Evolutionary conservation across 108 stramenopile species (phyloP).

Genomic region (Pseudonitzschia delicatissima): DNA sequence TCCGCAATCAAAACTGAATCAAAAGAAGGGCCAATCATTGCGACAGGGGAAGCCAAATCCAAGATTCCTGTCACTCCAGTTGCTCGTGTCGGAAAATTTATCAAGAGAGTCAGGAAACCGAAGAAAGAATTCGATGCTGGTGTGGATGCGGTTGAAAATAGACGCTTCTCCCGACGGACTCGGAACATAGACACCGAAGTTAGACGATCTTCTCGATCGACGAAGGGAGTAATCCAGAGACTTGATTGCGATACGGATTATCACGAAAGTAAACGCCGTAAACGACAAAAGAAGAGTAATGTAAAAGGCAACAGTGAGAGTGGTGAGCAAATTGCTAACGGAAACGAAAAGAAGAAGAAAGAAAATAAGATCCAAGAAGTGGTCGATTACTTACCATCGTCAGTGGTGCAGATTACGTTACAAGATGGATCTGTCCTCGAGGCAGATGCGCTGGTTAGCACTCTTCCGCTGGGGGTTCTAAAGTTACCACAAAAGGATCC

Average conservation of each 20-base stretch:
- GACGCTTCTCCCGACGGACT: slow-evolving; percentile 23
- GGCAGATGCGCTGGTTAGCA: slow-evolving; percentile 80
- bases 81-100: neutral
- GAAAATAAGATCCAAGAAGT: neutral
- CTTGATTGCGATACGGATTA: slow-evolving; percentile 23
- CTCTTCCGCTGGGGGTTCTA: slow-evolving; percentile 84
- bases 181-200: slow-evolving; percentile 27
- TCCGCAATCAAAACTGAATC: too few relatives aligned
- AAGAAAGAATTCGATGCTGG: neutral
- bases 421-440: slow-evolving; percentile 63
- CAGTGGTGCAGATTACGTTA: slow-evolving; percentile 45
- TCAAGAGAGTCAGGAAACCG: neutral
- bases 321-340: neutral
- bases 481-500: slow-evolving; percentile 50
- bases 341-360: slow-evolving; percentile 6
- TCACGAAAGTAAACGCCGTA: slow-evolving; percentile 7
- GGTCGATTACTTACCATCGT: neutral
- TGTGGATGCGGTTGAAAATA: neutral
- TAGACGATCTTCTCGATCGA: slow-evolving; percentile 40
- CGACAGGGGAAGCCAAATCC: neutral
- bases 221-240: slow-evolving; percentile 26
- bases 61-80: neutral
- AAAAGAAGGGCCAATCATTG: neutral
- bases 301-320: neutral
- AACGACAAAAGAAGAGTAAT: slow-evolving; percentile 3